Conservation (phyloP, 2,329 filamentous ascomycete species). For the Fulvia fulva region DNA sequence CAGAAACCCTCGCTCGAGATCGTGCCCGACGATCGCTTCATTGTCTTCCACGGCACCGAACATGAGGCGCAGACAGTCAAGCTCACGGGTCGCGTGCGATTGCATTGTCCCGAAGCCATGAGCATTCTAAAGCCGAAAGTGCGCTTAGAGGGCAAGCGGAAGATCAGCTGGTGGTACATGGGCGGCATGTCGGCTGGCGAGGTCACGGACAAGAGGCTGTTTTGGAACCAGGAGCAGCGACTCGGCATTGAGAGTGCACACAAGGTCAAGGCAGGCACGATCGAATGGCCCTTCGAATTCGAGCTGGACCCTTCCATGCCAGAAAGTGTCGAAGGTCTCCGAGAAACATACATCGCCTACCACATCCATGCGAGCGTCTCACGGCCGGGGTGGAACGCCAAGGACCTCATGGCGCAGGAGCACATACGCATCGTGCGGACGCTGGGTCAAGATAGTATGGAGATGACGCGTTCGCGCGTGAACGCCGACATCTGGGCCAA, state of each 20-base stretch:
- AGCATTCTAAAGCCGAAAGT: constrained; percentile 46
- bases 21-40: constrained; percentile 45
- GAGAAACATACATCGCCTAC: constrained; percentile 83
- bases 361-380: constrained; percentile 86
- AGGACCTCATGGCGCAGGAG: constrained; percentile 78
- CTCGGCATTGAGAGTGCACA: constrained; percentile 46
- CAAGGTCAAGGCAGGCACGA: constrained; percentile 47
- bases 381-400: constrained; percentile 73
- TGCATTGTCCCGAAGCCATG: constrained; percentile 46
- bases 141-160: constrained; percentile 45
- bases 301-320: constrained; percentile 49
- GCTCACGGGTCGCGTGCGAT: constrained; percentile 44
- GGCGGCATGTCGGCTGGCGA: constrained; percentile 36
- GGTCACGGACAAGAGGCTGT: constrained; percentile 45
- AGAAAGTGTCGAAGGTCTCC: constrained; percentile 87
- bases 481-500: constrained; percentile 98
- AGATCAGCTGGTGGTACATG: constrained; percentile 41
- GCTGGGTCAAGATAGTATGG: constrained; percentile 66
- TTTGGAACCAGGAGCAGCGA: constrained; percentile 43
- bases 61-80: constrained; percentile 44
- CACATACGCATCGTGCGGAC: constrained; percentile 49
- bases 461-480: constrained; percentile 41
- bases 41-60: constrained; percentile 48
- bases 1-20: constrained; percentile 40
- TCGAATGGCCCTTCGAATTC: constrained; percentile 51